phyloP scores from a whole-genome alignment of 1,284 basidiomycete genomes.

The Ceratobasidium sp. region DNA sequence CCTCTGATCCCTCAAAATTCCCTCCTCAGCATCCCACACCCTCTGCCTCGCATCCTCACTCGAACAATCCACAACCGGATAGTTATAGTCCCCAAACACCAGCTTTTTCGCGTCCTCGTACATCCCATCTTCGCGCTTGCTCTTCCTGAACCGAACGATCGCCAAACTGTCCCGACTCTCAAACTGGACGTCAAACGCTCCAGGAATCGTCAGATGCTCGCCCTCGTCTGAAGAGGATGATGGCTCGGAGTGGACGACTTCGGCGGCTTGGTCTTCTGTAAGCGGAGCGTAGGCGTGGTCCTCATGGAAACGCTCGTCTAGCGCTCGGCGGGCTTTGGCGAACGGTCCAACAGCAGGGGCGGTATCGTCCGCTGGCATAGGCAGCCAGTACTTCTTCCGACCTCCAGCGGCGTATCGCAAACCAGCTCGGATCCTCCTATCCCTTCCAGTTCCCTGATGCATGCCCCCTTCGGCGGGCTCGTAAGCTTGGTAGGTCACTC shows the following conservation, averaged over 20 bases:
- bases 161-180: conserved; percentile 45
- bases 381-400: conserved; percentile 89
- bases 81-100: conserved; percentile 92
- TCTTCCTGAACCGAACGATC: conserved; percentile 60
- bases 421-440: conserved; percentile 86
- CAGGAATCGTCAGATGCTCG: conserved; percentile 38
- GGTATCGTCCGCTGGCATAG: conserved; percentile 65
- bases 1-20: conserved; percentile 72
- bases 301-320: conserved; percentile 59
- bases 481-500: conserved; percentile 95
- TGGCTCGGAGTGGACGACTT: conserved; percentile 69
- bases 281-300: conserved; percentile 82
- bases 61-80: conserved; percentile 88
- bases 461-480: conserved; percentile 94
- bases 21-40: conserved; percentile 79
- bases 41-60: conserved; percentile 70
- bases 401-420: conserved; percentile 91
- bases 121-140: conserved; percentile 69
- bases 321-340: conserved; percentile 50
- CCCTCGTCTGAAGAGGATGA: conserved; percentile 37
- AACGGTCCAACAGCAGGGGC: conserved; percentile 54
- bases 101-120: conserved; percentile 76
- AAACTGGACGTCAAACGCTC: conserved; percentile 61
- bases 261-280: conserved; percentile 69
- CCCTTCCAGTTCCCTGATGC: conserved; percentile 85